Base-by-base conservation (phyloP, 768 basidiomycete genomes). In the Dacryopinax spathularia region DNA sequence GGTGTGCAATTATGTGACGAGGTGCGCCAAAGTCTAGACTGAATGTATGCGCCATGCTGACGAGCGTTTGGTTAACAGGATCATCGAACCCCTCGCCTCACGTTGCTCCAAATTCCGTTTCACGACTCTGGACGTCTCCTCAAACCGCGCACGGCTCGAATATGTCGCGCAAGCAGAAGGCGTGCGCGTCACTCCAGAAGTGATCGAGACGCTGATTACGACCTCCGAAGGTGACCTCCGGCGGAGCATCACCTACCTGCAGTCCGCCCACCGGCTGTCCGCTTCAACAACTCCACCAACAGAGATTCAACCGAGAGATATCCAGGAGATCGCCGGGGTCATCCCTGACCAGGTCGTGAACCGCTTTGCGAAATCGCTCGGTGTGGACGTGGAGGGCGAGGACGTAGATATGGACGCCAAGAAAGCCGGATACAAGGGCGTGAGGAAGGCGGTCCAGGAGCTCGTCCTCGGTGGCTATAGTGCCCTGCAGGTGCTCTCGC, bases 31-130 rank as follows among this genome's bases (percentile, higher is more conserved):
- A 5, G 36, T 31, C 18, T 33, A 33, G 2, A 63, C 36, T n/a
- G 7, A 34, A 4, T 25, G 15, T 35, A 33, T 2, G 37, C 35
- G 22, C 60, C 27, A 41, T 20, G n/a, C 16, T 34, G 2, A 36
- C 36, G 10, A 34, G 15, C 56, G 36, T 31, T 34, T 39, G 64
- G 22, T 43, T 48, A 34, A 39, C 67, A 99, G 95, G 68, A 99
- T 99, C 65, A 99, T 99, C 63, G 96, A 99, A 72, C 96, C 96
- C 0, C 81, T 99, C 27, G 91, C 96, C 22, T 97, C 94, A n/a
- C 87, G 96, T 62, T 99, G 96, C 75, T 95, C 92, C 56, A 99
- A 99, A 76, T 99, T 99, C 76, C 87, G 96, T 37, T 99, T 99
- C 76, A 91, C 89, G 12, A 91, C 96, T 1, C 81, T 99, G 27